Base-by-base conservation (phyloP, 2,329 filamentous ascomycete species). In the Tolypocladium endophyticum region DNA sequence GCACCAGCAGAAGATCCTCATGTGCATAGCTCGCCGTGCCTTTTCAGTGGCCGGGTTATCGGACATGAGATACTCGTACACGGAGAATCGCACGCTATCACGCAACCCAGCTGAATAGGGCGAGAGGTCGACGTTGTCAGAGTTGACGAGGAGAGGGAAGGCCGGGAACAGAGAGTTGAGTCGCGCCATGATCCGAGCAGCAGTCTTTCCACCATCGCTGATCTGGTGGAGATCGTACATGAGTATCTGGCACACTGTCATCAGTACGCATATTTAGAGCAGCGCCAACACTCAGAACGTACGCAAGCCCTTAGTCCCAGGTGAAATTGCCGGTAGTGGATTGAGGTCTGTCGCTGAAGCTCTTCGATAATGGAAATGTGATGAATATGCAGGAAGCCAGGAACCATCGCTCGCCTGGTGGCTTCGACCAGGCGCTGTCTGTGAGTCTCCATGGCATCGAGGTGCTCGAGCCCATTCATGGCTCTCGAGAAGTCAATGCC, bases 81-180 rank as follows among this genome's bases (percentile, higher is more conserved):
- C 62, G 11, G 66, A 67, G 47, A 75, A 72, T 5, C 73, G 67
- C 53, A 75, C 67, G 58, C 67, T 74, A 23, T 71, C 71, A 2
- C 71, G 69, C n/a, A 74, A 62, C 0, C 69, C 67, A 2, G 63
- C 56, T 0, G 73, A 69, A 59, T 69, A 70, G 1, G 72, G 70
- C 14, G 64, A 64, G 9, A 69, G 63, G 23, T 71, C 65, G 5
- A 66, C 11, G 36, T 69, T 67, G 3, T 69, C 62, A 2, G 60
- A 58, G 20, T 64, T 57, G 39, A 63, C 60, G 23, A 68, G 61
- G 14, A 69, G 60, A 11, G 65, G 57, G 12, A 63, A 58, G 1
- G 72, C 60, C 1, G 73, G 71, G 39, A 75, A 72, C 25, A 76
- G 62, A 7, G 73, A 67, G 56, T 76, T 75, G 30, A 75, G 62